Evolutionary conservation across 495 filamentous ascomycete species (phyloP).

Genomic region (Aspergillus wentii): DNA sequence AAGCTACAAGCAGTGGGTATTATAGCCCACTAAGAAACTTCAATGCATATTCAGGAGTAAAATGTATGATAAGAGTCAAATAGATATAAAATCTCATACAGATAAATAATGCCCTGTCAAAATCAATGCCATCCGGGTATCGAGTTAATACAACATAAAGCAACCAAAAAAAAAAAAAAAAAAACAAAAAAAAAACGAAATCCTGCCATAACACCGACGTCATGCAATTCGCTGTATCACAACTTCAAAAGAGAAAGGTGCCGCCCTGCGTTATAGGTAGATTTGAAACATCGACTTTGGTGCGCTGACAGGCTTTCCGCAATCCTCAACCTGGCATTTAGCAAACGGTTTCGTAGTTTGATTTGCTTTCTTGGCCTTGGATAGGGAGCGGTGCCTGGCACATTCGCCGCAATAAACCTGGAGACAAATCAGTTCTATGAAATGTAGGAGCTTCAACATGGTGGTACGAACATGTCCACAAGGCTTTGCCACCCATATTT

Average conservation of each 20-base stretch:
- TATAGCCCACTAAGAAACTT: slow-evolving; percentile 5
- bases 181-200: slow-evolving; percentile 4
- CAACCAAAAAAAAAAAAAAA: slow-evolving; percentile 1
- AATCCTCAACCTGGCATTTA: slow-evolving; percentile 48
- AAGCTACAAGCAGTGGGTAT: too few relatives aligned
- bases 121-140: slow-evolving; percentile 21
- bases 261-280: slow-evolving; percentile 31
- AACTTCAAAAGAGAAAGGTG: neutral
- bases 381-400: slow-evolving; percentile 43
- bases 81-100: too few relatives aligned
- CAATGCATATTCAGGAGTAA: too few relatives aligned
- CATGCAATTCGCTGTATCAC: slow-evolving; percentile 5
- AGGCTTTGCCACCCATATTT: slow-evolving; percentile 67
- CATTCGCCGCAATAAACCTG: slow-evolving; percentile 74
- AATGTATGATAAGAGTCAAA: too few relatives aligned
- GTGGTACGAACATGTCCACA: slow-evolving; percentile 68
- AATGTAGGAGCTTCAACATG: neutral
- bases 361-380: slow-evolving; percentile 28
- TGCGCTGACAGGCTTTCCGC: slow-evolving; percentile 32
- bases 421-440: neutral
- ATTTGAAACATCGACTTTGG: slow-evolving; percentile 42
- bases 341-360: slow-evolving; percentile 35
- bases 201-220: slow-evolving; percentile 11
- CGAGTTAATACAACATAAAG: slow-evolving; percentile 2
- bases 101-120: too few relatives aligned